These are phyloP conservation scores for Juglanconis sp. DNA, from an alignment of 2,329 filamentous ascomycete genomes.

Conservation along the genomic window DNA sequence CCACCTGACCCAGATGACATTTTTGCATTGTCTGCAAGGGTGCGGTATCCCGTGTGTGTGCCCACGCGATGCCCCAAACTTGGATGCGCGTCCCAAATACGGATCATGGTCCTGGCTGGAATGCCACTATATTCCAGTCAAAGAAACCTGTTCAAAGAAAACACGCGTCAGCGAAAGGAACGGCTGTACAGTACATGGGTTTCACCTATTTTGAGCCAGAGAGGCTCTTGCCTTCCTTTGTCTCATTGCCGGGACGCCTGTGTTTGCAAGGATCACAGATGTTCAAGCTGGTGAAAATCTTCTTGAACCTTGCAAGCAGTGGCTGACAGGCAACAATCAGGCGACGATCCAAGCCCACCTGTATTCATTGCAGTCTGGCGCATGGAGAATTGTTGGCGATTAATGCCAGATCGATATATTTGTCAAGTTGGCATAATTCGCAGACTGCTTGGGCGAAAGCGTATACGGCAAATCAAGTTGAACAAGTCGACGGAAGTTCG, in stretches of 20 bases:
- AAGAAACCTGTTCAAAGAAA: conserved; percentile 2
- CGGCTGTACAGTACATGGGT: not conserved
- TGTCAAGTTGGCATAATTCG: conserved; percentile 14
- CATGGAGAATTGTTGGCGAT: not conserved
- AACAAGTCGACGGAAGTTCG: conserved; percentile 14
- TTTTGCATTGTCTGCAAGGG: not conserved
- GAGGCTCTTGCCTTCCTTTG: not conserved
- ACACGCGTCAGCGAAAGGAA: conserved; percentile 7
- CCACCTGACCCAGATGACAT: not conserved
- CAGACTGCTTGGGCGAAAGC: conserved; percentile 7
- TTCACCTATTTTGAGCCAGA: conserved; percentile 3
- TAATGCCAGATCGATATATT: conserved; percentile 4
- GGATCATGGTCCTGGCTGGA: not conserved
- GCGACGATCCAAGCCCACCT: not conserved
- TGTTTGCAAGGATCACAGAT: conserved; percentile 1
- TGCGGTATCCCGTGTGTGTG: not conserved
- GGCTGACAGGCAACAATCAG: not conserved
- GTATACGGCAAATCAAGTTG: conserved; percentile 17
- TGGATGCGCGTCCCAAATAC: not conserved
- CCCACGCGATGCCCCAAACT: not conserved
- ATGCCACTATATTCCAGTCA: conserved; percentile 10
- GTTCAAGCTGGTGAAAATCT: not conserved
- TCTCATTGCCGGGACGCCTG: not conserved
- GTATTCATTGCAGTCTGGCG: not conserved
- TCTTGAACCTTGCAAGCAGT: conserved; percentile 1